Evolutionary conservation across 805 yeast species (phyloP).

Genomic region (Jamesozyma rosinii): DNA sequence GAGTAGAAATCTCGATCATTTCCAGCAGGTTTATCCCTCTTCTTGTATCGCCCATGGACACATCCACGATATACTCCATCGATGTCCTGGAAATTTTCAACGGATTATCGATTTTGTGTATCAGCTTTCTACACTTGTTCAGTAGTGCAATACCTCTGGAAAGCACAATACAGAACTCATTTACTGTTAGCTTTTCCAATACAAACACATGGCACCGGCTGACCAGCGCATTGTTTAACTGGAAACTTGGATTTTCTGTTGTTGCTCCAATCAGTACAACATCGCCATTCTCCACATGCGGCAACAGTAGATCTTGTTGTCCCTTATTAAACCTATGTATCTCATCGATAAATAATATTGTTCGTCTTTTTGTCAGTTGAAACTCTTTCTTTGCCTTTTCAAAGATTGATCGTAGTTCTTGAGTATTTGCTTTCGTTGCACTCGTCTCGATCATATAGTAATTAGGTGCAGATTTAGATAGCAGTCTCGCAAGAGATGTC

Average conservation of each 20-base stretch:
- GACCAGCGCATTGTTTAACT: slow-evolving; percentile 69
- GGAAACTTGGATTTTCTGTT: slow-evolving; percentile 85
- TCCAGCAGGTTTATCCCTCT: slow-evolving; percentile 75
- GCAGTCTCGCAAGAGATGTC: slow-evolving; percentile 68
- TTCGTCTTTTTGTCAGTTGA: slow-evolving; percentile 38
- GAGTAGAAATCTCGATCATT: slow-evolving; percentile 57
- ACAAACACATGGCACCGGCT: slow-evolving; percentile 79
- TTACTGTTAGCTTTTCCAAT: slow-evolving; percentile 41
- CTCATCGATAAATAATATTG: slow-evolving; percentile 83
- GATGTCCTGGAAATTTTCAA: slow-evolving; percentile 48
- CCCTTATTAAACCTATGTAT: slow-evolving; percentile 78
- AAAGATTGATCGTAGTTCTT: slow-evolving; percentile 57
- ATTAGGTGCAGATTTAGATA: slow-evolving; percentile 24
- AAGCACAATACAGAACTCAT: slow-evolving; percentile 47
- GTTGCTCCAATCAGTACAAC: slow-evolving; percentile 90
- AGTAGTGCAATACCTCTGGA: slow-evolving; percentile 48
- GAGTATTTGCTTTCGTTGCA: slow-evolving; percentile 56
- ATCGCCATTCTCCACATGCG: slow-evolving; percentile 75
- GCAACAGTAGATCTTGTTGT: slow-evolving; percentile 83
- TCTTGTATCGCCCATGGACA: slow-evolving; percentile 85
- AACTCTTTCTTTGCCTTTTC: slow-evolving; percentile 32
- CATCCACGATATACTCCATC: slow-evolving; percentile 55
- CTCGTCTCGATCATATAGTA: slow-evolving; percentile 66
- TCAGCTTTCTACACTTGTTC: slow-evolving; percentile 49
- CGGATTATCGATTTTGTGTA: slow-evolving; percentile 33